phyloP scores from a whole-genome alignment of 257 asterid species.

The Petunia axillaris region DNA sequence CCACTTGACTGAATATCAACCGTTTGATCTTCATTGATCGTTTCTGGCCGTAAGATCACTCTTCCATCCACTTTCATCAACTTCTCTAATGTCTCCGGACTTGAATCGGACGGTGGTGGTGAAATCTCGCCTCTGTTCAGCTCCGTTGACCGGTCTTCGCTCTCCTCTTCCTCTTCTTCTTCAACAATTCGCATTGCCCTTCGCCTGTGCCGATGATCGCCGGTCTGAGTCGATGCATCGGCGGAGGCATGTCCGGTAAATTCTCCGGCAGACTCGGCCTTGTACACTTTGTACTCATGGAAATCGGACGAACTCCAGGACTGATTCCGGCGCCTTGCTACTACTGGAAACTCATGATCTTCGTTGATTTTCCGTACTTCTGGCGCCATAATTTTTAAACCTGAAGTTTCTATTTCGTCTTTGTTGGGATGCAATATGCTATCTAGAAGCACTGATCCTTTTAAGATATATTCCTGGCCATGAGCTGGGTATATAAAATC shows the following conservation, averaged over 20 bases:
- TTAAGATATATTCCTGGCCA: slow-evolving; percentile 79
- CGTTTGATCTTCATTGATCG: slow-evolving; percentile 33
- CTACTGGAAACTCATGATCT: slow-evolving; percentile 26
- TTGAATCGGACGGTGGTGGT: slow-evolving; percentile 80
- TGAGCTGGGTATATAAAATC: slow-evolving; percentile 83
- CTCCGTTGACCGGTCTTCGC: slow-evolving; percentile 31
- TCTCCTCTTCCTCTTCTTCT: slow-evolving; percentile 40
- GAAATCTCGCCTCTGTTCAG: slow-evolving; percentile 55
- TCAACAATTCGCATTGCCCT: slow-evolving; percentile 42
- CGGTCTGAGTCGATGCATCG: slow-evolving; percentile 80
- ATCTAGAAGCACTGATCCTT: slow-evolving; percentile 73
- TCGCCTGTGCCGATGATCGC: slow-evolving; percentile 61
- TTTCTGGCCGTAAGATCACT: slow-evolving; percentile 31
- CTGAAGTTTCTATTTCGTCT: slow-evolving; percentile 35
- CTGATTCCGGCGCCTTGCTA: slow-evolving; percentile 68
- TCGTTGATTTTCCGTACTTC: slow-evolving; percentile 24
- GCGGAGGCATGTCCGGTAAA: slow-evolving; percentile 43
- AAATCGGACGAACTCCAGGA: slow-evolving; percentile 79
- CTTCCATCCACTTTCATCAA: slow-evolving; percentile 57
- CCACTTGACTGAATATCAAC: slow-evolving; percentile 27
- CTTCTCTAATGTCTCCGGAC: slow-evolving; percentile 67
- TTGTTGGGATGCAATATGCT: slow-evolving; percentile 28
- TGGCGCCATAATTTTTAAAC: slow-evolving; percentile 29
- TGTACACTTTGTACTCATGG: slow-evolving; percentile 72
- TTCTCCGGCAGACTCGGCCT: slow-evolving; percentile 43